Conservation (phyloP, 2,329 filamentous ascomycete genomes). For the Verticillium tricorpus region DNA sequence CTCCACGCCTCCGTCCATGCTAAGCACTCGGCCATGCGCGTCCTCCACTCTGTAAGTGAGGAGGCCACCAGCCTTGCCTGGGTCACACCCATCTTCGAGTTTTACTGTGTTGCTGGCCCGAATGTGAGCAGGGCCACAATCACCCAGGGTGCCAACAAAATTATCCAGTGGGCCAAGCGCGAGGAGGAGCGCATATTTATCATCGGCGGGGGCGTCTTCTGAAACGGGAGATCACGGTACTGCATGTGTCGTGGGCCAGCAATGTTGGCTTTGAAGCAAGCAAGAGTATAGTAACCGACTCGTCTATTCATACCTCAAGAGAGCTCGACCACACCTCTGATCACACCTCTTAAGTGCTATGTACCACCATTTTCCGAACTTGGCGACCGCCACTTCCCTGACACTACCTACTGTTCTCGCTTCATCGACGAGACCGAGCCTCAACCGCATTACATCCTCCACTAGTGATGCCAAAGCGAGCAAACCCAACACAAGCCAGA, state of each 20-base stretch:
- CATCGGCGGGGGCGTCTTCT: conserved; percentile 90
- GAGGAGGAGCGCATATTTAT: conserved; percentile 96
- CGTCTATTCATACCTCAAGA: neutral
- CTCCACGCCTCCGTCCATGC: conserved; percentile 83
- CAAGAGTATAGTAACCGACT: neutral
- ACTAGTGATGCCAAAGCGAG: neutral
- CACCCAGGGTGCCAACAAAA: conserved; percentile 80
- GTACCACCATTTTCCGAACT: neutral
- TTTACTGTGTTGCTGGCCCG: conserved; percentile 90
- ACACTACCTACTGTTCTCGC: neutral
- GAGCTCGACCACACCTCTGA: neutral
- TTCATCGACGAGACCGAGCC: neutral
- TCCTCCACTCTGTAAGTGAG: conserved; percentile 73
- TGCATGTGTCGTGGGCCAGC: neutral
- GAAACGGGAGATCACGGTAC: conserved; percentile 3
- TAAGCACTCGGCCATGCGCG: conserved; percentile 78
- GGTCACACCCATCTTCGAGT: conserved; percentile 86
- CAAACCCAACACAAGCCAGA: neutral
- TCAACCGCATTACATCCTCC: neutral
- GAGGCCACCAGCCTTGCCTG: conserved; percentile 80
- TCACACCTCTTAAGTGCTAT: neutral
- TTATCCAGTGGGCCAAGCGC: conserved; percentile 84
- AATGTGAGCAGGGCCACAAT: conserved; percentile 60
- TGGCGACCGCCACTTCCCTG: neutral
- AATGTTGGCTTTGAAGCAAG: neutral